Percentiles rank a stretch among this genome's conserved stretches.
Evolutionary conservation across 108 stramenopile genomes (phyloP).

Genomic region (Nannochloropsis gaditana): DNA sequence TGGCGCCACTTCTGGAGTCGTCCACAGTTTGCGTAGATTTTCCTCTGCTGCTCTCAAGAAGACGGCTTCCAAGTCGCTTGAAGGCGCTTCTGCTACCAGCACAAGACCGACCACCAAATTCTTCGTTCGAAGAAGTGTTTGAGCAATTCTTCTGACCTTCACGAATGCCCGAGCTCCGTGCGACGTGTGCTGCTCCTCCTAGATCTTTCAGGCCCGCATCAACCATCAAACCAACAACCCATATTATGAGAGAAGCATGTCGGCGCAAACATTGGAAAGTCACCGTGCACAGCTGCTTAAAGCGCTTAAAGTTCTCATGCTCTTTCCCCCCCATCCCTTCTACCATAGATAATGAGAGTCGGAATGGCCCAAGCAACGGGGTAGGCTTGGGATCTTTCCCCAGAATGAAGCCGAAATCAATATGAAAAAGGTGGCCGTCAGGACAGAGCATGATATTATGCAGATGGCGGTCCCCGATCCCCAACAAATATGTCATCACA

Average conservation of each 20-base stretch:
- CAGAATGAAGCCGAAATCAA: constrained; percentile 58
- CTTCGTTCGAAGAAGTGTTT: too few species aligned
- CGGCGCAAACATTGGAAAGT: neutral
- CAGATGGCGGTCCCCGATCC: constrained; percentile 65
- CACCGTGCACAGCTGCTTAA: neutral
- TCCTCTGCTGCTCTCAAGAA: neutral
- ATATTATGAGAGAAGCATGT: neutral
- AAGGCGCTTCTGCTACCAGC: too few species aligned
- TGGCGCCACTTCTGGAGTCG: too few species aligned
- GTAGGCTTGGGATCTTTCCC: neutral
- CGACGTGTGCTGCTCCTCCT: neutral
- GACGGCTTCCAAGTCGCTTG: neutral
- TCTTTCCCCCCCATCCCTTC: neutral
- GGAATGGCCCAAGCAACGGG: neutral
- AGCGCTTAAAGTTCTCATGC: neutral
- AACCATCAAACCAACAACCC: neutral
- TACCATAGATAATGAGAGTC: neutral
- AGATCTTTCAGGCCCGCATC: neutral
- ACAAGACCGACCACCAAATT: too few species aligned
- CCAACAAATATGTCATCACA: constrained; percentile 63
- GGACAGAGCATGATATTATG: constrained; percentile 62
- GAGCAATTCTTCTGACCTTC: too few species aligned
- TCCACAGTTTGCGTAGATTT: neutral
- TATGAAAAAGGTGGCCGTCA: constrained; percentile 61
- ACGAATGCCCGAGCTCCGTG: too few species aligned